Percentiles rank a stretch among this genome's conserved stretches.
Conservation (phyloP, 192 early-diverging fungal genomes). For the Coemansia sp. region DNA sequence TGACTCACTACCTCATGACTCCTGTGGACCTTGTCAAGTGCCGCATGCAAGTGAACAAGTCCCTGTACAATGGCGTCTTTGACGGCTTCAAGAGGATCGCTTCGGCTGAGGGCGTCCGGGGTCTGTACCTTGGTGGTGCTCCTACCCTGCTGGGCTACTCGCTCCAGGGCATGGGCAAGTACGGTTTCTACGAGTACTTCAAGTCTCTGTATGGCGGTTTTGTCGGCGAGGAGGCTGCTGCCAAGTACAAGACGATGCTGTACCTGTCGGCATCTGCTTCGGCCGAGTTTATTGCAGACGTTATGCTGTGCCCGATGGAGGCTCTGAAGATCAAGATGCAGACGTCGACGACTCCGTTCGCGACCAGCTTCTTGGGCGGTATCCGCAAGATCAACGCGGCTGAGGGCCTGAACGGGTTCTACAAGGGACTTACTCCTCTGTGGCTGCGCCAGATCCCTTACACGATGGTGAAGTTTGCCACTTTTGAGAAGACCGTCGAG, state of each 20-base stretch:
- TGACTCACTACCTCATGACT: conserved; percentile 67
- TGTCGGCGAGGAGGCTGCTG: conserved; percentile 69
- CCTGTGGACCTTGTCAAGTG: conserved; percentile 62
- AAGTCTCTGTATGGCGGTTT: conserved; percentile 70
- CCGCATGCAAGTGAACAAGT: conserved; percentile 61
- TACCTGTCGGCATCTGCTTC: conserved; percentile 75
- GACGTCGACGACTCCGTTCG: conserved; percentile 75
- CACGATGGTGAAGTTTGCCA: conserved; percentile 85
- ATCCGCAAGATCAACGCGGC: conserved; percentile 59
- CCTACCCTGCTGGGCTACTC: conserved; percentile 87
- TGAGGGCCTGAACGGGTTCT: conserved; percentile 72
- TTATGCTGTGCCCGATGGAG: conserved; percentile 83
- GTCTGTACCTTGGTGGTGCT: conserved; percentile 73
- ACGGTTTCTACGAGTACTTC: conserved; percentile 89
- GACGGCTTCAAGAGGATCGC: conserved; percentile 60
- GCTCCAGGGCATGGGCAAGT: conserved; percentile 84
- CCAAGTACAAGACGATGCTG: conserved; percentile 73
- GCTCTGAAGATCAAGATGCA: conserved; percentile 87
- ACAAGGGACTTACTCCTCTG: conserved; percentile 71
- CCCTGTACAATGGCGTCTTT: conserved; percentile 56
- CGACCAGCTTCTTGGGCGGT: conserved; percentile 66
- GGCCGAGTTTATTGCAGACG: conserved; percentile 81
- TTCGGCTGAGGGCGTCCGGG: conserved; percentile 68
- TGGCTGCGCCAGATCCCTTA: conserved; percentile 85
- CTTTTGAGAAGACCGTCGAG: conserved; percentile 78